phyloP scores from a whole-genome alignment of 441 rosid genomes.

The Gossypium davidsonii region DNA sequence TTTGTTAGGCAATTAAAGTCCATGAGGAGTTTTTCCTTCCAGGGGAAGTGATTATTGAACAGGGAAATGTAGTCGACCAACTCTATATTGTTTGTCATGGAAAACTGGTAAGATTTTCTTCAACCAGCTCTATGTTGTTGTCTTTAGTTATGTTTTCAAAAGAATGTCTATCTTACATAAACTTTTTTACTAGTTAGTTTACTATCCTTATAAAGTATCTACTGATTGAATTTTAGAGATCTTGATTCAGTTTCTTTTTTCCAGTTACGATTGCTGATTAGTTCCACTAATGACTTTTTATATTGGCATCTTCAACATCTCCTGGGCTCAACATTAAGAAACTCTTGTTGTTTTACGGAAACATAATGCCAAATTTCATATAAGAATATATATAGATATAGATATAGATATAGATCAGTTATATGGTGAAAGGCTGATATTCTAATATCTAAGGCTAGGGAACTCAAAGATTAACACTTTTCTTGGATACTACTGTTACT shows the following conservation, averaged over 20 bases:
- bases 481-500: neutral
- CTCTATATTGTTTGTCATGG: conserved; percentile 81
- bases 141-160: neutral
- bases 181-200: neutral
- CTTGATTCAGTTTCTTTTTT: neutral
- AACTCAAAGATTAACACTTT: neutral
- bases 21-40: conserved; percentile 83
- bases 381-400: neutral
- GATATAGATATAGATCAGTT: neutral
- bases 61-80: conserved; percentile 69
- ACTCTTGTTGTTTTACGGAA: neutral
- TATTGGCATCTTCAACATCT: neutral
- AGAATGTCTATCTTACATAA: neutral
- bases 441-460: neutral
- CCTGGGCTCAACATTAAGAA: neutral
- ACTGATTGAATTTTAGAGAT: neutral
- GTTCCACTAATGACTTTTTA: neutral
- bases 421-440: neutral
- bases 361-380: neutral
- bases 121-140: neutral
- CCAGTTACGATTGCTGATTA: neutral
- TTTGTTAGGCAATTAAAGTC: conserved; percentile 50
- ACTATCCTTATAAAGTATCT: neutral
- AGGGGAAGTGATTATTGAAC: conserved; percentile 74
- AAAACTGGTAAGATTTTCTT: conserved; percentile 41